Base-by-base conservation (phyloP, 1,284 basidiomycete genomes). In the Rhodofomes roseus region DNA sequence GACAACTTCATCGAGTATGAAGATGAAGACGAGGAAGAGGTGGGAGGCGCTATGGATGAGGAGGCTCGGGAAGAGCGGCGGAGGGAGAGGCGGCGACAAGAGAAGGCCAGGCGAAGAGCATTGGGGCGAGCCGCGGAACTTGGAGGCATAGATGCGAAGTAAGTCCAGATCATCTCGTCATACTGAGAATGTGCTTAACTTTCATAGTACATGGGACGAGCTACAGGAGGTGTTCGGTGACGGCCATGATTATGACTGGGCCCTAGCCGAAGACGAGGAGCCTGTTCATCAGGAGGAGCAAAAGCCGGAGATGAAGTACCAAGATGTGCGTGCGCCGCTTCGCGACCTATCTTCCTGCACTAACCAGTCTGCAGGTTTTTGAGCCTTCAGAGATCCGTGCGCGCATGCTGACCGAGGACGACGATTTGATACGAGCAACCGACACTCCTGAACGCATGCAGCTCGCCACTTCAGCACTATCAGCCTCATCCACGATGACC, bases 361-460 rank as follows among this genome's bases (percentile, higher is more conserved):
- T 36, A 18, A 25, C 27, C 57, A 55, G 37, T 41, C 44, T 60
- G 36, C 68, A 97, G 93, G 95, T 99, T 62, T 99, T 99, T 67
- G 97, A 99, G 72, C 97, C 97, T 0, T 93, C 95, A 7, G 95
- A 98, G 79, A 98, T 99, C 70, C 88, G 88, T 64, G 92, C 90
- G 62, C 86, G 93, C 55, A 83, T 96, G 78, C 78, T 99, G 48
- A 98, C 95, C 4, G 94, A 96, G 65, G 95, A 95, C 63, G 97
- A 99, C 73, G 93, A 97, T 69, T 81, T 95, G 56, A 95, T 98
- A 66, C 90, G 95, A 57, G 86, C 83, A 22, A 86, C 87, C 70
- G 97, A 99, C 75, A 87, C 94, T 46, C 97, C 97, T 0, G 97
- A 99, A 74, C 90, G 97, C 53, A 95, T 98, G 86, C 97, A 99